These are phyloP conservation scores for Mycocentrospora acerina DNA, from an alignment of 2,329 filamentous ascomycete genomes.

Conservation along the genomic window DNA sequence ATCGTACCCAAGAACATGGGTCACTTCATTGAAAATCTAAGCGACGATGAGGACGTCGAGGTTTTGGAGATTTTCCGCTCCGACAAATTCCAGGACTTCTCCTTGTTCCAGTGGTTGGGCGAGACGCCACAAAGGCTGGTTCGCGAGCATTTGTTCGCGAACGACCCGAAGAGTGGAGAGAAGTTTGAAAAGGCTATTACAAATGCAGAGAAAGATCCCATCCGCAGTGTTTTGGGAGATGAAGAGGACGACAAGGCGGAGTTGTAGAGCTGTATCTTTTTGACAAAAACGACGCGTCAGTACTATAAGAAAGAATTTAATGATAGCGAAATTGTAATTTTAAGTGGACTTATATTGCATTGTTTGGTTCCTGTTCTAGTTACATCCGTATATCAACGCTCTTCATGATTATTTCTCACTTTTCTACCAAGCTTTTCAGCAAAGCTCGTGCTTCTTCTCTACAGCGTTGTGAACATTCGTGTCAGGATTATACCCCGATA, in stretches of 20 bases:
- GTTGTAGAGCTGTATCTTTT: conserved; percentile 8
- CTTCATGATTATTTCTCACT: no score
- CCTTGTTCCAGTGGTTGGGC: conserved; percentile 73
- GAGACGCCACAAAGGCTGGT: conserved; percentile 69
- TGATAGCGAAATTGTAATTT: no score
- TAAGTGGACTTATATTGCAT: no score
- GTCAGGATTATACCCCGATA: no score
- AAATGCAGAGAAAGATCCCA: conserved; percentile 59
- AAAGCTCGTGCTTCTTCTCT: no score
- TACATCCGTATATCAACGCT: no score
- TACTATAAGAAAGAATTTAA: no score
- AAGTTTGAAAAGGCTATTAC: conserved; percentile 65
- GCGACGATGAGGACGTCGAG: conserved; percentile 70
- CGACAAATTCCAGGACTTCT: conserved; percentile 71
- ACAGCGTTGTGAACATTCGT: no score
- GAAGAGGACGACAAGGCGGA: conserved; percentile 31
- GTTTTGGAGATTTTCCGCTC: conserved; percentile 76
- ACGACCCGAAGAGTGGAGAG: conserved; percentile 61
- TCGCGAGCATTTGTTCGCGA: conserved; percentile 65
- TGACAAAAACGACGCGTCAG: no score
- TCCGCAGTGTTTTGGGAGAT: conserved; percentile 35
- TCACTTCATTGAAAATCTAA: conserved; percentile 79
- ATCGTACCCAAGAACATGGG: conserved; percentile 77
- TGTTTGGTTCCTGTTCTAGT: no score
- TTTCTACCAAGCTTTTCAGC: no score